phyloP scores from a whole-genome alignment of 805 yeast genomes.

The Lachancea meyersii region DNA sequence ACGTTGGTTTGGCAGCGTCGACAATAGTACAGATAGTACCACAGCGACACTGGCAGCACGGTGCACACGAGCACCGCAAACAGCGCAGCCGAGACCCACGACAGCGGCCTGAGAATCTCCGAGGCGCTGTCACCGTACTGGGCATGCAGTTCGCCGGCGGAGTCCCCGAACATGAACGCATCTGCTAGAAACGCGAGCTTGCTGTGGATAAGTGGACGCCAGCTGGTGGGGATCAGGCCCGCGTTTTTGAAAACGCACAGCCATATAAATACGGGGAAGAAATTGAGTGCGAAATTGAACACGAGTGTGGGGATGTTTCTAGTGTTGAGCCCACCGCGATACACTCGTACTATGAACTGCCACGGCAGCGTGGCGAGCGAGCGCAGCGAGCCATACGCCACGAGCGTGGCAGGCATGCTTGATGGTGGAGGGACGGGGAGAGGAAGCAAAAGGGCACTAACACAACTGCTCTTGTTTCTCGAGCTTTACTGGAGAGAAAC shows the following conservation, averaged over 20 bases:
- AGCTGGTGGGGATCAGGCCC: conserved; percentile 45
- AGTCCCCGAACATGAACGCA: conserved; percentile 28
- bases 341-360: conserved; percentile 13
- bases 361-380: conserved; percentile 4
- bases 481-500: too few species aligned
- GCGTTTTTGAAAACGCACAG: conserved; percentile 53
- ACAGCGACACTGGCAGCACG: conserved; percentile 21
- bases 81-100: conserved; percentile 2
- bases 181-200: conserved; percentile 38
- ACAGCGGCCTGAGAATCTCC: neutral
- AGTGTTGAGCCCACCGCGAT: conserved; percentile 29
- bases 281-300: conserved; percentile 43
- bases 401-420: neutral
- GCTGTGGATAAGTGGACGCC: conserved; percentile 50
- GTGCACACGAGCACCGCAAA: conserved; percentile 14
- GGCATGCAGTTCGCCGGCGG: conserved; percentile 24
- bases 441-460: too few species aligned
- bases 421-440: too few species aligned
- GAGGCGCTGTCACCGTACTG: conserved; percentile 13
- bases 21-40: conserved; percentile 26
- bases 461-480: too few species aligned
- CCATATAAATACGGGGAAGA: conserved; percentile 51
- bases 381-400: conserved; percentile 1
- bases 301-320: conserved; percentile 36
- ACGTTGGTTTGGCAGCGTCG: conserved; percentile 18